Conservation (phyloP, 2,329 filamentous ascomycete species). For the Cercospora janseana region DNA sequence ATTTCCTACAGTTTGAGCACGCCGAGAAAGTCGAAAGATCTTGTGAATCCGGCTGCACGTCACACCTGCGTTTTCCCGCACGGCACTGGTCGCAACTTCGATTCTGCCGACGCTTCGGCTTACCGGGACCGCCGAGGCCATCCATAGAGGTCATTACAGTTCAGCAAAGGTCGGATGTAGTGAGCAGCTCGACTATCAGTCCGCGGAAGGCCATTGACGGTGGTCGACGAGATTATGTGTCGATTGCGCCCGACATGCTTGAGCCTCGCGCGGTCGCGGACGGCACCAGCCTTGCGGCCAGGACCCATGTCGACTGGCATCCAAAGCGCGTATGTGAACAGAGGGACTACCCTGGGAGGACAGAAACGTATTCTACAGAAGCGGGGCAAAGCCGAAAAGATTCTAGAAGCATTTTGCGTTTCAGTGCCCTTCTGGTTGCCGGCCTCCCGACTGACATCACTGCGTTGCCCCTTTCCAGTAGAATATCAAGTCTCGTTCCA, state of each 20-base stretch:
- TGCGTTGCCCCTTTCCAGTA: too few species aligned
- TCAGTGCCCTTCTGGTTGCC: too few species aligned
- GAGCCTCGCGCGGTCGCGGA: constrained; percentile 3
- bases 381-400: background rate
- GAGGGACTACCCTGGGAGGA: constrained; percentile 3
- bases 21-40: constrained; percentile 13
- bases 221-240: background rate
- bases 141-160: constrained; percentile 11
- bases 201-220: background rate
- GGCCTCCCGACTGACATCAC: too few species aligned
- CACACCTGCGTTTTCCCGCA: constrained; percentile 18
- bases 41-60: constrained; percentile 9
- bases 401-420: too few species aligned
- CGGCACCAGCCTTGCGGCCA: background rate
- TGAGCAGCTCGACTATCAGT: background rate
- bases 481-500: too few species aligned
- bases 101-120: constrained; percentile 18
- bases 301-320: constrained; percentile 5
- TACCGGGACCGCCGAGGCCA: constrained; percentile 6
- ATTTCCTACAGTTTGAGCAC: constrained; percentile 19
- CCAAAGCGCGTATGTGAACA: background rate
- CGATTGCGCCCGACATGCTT: background rate
- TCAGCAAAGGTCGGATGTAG: background rate
- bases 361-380: background rate
- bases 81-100: constrained; percentile 21